Evolutionary conservation across 345 rosid species (phyloP).

Genomic region (Raphanus sativus): DNA sequence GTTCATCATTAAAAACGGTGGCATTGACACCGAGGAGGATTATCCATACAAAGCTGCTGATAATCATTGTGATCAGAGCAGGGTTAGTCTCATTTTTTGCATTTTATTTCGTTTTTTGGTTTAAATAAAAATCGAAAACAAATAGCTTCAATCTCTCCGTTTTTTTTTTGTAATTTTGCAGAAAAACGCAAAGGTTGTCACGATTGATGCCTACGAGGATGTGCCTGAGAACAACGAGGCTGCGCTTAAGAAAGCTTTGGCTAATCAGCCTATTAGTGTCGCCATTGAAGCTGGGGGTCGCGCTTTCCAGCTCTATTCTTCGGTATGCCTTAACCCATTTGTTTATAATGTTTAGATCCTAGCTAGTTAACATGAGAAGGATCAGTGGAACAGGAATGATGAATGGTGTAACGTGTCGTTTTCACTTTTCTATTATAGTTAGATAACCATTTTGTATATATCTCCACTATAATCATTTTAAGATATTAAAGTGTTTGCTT

Average conservation of each 20-base stretch:
- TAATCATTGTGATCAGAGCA: conserved; percentile 58
- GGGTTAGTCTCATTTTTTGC: conserved; percentile 47
- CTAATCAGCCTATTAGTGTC: conserved; percentile 74
- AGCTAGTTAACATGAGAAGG: neutral
- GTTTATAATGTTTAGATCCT: neutral
- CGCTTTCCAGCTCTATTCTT: conserved; percentile 71
- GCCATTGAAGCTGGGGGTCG: conserved; percentile 92
- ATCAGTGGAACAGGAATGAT: neutral
- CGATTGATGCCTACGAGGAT: conserved; percentile 73
- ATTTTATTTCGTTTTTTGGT: neutral
- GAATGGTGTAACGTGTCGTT: neutral
- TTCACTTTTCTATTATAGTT: too few relatives aligned
- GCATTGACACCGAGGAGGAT: conserved; percentile 78
- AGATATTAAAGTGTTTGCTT: conserved; percentile 9
- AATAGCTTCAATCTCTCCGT: neutral
- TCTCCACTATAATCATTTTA: too few relatives aligned
- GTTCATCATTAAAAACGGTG: conserved; percentile 87
- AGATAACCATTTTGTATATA: neutral
- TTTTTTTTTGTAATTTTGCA: conserved; percentile 36
- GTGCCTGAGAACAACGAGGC: conserved; percentile 65
- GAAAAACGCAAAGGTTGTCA: conserved; percentile 86
- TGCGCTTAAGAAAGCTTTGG: conserved; percentile 73
- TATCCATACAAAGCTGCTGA: conserved; percentile 75
- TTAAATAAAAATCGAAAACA: neutral
- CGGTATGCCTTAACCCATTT: conserved; percentile 29